phyloP scores from a whole-genome alignment of 805 yeast species.

The Yarrowia bubula region DNA sequence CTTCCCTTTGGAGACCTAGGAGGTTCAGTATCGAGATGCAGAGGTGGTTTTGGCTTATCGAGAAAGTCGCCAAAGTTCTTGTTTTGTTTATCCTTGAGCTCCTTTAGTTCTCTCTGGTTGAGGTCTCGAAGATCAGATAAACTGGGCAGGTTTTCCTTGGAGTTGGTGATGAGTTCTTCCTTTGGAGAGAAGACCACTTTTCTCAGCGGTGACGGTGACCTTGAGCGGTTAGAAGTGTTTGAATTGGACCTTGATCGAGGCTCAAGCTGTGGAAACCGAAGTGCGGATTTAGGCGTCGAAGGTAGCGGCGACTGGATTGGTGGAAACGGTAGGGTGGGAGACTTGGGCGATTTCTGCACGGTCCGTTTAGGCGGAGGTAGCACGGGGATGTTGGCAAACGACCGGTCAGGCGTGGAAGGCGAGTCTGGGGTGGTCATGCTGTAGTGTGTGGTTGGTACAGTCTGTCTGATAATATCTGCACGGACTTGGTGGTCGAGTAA shows the following conservation, averaged over 20 bases:
- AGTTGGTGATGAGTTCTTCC: neutral
- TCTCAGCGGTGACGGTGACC: conserved; percentile 8
- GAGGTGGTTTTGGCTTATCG: neutral
- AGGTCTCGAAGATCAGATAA: neutral
- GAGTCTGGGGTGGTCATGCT: neutral
- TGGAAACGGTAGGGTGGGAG: neutral
- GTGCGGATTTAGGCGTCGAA: conserved; percentile 7
- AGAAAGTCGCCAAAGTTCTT: neutral
- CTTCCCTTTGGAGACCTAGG: neutral
- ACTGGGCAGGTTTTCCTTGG: neutral
- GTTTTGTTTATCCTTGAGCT: neutral
- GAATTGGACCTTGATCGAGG: conserved; percentile 11
- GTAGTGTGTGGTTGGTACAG: neutral
- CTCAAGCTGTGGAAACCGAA: conserved; percentile 16
- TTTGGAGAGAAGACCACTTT: conserved; percentile 17
- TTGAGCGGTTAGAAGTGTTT: conserved; percentile 6
- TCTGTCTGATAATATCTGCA: neutral
- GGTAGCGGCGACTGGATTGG: conserved; percentile 3
- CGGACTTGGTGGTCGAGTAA: neutral
- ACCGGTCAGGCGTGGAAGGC: conserved; percentile 1
- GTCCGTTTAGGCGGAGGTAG: neutral
- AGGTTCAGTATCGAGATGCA: neutral
- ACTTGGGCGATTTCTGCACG: neutral
- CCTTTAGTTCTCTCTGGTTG: neutral
- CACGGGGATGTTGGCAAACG: conserved; percentile 17